Base-by-base conservation (phyloP, 192 early-diverging fungal species). In the Backusella macrospora region DNA sequence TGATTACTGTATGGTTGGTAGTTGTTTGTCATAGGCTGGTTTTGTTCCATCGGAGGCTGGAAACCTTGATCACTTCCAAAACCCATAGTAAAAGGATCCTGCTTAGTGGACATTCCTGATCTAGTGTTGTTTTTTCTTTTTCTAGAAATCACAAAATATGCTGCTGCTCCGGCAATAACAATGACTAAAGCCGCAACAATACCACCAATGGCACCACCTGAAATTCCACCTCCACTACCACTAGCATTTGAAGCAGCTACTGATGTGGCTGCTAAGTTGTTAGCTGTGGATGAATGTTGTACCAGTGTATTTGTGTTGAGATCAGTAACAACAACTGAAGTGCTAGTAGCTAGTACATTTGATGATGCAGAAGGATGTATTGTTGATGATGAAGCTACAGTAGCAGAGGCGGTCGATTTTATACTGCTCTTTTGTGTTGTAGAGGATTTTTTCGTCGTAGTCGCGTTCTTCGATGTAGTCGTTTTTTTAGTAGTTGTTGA, bases 71-170 rank as follows among this genome's bases (percentile, higher is more conserved):
- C 62, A 64, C 71, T 75, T 8, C 74, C 78, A 45, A 75, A 80
- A 5, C 78, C 78, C 78, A 80, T 80, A 39, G 74, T 76, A 46
- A 80, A 80, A 10, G 78, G 78, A 68, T 80, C 78, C 29, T 45
- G 66, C 15, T 76, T 70, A 34, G 23, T 34, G 43, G 49, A 34
- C 12, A n/a, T 23, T 7, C 45, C 15, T 39, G 29, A 55, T 12
- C 37, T 43, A 29, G 21, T 29, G 1, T 14, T 23, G 21, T 64
- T 44, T 14, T 62, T 74, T 26, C 68, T 68, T 39, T 76, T 79
- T 29, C 65, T 43, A n/a, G 70, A 49, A 48, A 76, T 44, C 4
- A 80, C 48, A 26, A 76, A 72, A 70, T 74, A 73, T 15, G 75
- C 74, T 14, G 49, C 72, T 9, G 70, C 39, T 26, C 79, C 79